Percentiles rank a stretch among this genome's conserved stretches.
Evolutionary conservation across 441 rosid species (phyloP).

Genomic region (Flueggea neowawraea): DNA sequence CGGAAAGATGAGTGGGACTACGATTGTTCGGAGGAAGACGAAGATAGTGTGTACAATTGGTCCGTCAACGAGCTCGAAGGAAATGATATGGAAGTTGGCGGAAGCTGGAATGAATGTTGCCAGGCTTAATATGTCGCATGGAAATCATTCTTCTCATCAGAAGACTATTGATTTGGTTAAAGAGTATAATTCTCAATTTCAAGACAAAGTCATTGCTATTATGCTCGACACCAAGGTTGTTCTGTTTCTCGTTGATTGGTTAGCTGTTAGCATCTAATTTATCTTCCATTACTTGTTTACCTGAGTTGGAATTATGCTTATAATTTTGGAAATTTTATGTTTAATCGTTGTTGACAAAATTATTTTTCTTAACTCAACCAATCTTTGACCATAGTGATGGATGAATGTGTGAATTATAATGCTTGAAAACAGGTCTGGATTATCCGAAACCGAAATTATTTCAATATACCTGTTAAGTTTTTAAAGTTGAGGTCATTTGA

Average conservation of each 20-base stretch:
- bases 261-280: too few species aligned
- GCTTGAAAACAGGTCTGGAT: too few species aligned
- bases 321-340: too few species aligned
- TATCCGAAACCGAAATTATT: not conserved
- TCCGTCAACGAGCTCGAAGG: conserved; percentile 86
- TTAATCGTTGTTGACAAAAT: too few species aligned
- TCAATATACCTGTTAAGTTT: not conserved
- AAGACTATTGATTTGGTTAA: conserved; percentile 84
- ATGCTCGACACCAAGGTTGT: conserved; percentile 95
- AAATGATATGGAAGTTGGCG: conserved; percentile 95
- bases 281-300: too few species aligned
- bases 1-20: conserved; percentile 25
- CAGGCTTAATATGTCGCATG: conserved; percentile 97
- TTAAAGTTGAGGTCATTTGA: not conserved
- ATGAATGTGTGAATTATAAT: too few species aligned
- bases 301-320: too few species aligned
- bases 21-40: conserved; percentile 59
- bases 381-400: too few species aligned
- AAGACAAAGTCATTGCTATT: conserved; percentile 78
- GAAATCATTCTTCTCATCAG: conserved; percentile 91
- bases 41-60: conserved; percentile 96
- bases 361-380: too few species aligned
- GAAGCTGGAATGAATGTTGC: conserved; percentile 97
- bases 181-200: conserved; percentile 82
- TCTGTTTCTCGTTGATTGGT: too few species aligned